Evolutionary conservation across 257 asterid genomes (phyloP).

Genomic region (Plantago major): DNA sequence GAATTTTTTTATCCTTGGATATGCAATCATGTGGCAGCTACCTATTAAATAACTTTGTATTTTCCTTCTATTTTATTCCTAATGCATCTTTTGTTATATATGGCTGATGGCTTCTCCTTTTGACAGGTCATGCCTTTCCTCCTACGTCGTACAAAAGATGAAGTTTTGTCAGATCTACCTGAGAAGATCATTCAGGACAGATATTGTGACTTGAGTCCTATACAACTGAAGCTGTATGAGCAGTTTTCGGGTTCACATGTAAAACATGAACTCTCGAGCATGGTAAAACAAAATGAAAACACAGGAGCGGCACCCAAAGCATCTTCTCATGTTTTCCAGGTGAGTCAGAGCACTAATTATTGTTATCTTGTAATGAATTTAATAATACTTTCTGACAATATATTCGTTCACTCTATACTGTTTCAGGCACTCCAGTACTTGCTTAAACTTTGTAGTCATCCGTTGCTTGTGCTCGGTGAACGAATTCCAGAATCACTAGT

Average conservation of each 20-base stretch:
- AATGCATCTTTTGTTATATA: neutral
- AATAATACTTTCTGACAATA: neutral
- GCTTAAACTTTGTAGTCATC: constrained; percentile 97
- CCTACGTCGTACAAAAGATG: constrained; percentile 94
- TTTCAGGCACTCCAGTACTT: constrained; percentile 95
- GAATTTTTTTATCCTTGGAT: constrained; percentile 7
- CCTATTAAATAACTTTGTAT: neutral
- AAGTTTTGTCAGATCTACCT: constrained; percentile 95
- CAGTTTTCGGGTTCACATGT: constrained; percentile 95
- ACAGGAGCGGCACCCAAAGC: constrained; percentile 71
- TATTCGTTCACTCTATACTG: constrained; percentile 5
- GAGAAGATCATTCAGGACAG: constrained; percentile 98
- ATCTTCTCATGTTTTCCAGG: constrained; percentile 99
- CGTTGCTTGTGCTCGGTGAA: constrained; percentile 83
- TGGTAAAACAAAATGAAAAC: constrained; percentile 76
- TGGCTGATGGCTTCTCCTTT: constrained; percentile 26
- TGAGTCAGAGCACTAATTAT: constrained; percentile 20
- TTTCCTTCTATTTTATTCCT: constrained; percentile 3
- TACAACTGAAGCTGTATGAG: constrained; percentile 85
- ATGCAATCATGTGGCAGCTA: constrained; percentile 13
- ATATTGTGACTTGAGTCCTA: constrained; percentile 93
- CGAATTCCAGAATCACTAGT: constrained; percentile 69
- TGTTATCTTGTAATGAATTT: constrained; percentile 1
- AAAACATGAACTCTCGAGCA: constrained; percentile 72
- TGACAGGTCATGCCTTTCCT: constrained; percentile 96